Conservation (phyloP, 805 yeast genomes). For the Sugiyamaella floridensis region DNA sequence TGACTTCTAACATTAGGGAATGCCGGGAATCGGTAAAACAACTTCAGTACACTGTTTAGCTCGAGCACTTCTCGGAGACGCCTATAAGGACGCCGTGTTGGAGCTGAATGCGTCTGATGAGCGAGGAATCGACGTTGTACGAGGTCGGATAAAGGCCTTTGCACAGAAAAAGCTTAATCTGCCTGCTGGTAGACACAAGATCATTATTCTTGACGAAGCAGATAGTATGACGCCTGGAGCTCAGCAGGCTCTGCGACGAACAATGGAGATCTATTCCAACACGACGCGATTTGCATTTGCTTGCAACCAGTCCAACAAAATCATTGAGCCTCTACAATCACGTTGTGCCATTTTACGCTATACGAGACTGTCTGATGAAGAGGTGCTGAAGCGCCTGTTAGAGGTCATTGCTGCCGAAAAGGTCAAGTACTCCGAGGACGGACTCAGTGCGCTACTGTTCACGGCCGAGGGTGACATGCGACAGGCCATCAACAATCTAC, state of each 20-base stretch:
- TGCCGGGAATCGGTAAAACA: conserved; percentile 97
- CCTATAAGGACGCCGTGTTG: conserved; percentile 72
- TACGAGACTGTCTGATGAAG: conserved; percentile 73
- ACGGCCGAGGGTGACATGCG: conserved; percentile 99
- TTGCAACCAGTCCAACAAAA: conserved; percentile 88
- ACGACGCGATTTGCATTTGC: conserved; percentile 98
- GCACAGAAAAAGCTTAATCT: conserved; percentile 88
- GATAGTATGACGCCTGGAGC: conserved; percentile 97
- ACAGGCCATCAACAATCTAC: conserved; percentile 91
- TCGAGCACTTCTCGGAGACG: conserved; percentile 65
- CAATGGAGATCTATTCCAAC: conserved; percentile 93
- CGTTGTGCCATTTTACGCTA: conserved; percentile 93
- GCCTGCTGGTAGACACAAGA: conserved; percentile 87
- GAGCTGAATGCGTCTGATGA: conserved; percentile 96
- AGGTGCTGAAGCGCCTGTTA: conserved; percentile 68
- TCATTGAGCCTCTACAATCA: conserved; percentile 93
- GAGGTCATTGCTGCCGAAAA: conserved; percentile 64
- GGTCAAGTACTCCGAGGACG: conserved; percentile 79
- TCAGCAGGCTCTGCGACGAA: conserved; percentile 87
- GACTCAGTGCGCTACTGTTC: conserved; percentile 84
- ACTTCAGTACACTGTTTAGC: conserved; percentile 91
- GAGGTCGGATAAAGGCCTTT: conserved; percentile 89
- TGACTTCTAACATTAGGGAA: conserved; percentile 32
- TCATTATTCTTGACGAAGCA: conserved; percentile 89
- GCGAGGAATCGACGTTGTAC: conserved; percentile 93